phyloP scores from a whole-genome alignment of 768 basidiomycete species.

The Tricholoma sp. region DNA sequence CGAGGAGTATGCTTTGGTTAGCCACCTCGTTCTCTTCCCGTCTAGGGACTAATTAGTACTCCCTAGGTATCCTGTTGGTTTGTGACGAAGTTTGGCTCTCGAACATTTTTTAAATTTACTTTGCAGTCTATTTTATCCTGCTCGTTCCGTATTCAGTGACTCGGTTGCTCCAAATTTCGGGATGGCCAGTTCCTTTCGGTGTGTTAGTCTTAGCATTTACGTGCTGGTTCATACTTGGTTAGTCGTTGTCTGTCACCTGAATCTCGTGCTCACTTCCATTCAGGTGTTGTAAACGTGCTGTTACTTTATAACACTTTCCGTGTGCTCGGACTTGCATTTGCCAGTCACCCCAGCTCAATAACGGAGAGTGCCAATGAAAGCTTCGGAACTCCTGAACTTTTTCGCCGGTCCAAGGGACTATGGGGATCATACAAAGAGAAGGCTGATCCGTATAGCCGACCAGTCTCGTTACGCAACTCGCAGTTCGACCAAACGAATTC shows the following conservation, averaged over 20 bases:
- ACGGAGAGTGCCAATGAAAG: slow-evolving; percentile 26
- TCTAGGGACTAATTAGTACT: slow-evolving; percentile 6
- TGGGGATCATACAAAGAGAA: slow-evolving; percentile 14
- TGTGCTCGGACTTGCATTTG: slow-evolving; percentile 50
- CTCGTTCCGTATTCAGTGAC: slow-evolving; percentile 54
- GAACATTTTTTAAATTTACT: background rate
- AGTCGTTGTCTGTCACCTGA: slow-evolving; percentile 13
- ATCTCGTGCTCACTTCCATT: background rate
- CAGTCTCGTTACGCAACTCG: slow-evolving; percentile 3
- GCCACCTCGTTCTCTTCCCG: slow-evolving; percentile 13
- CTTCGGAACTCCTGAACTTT: slow-evolving; percentile 19
- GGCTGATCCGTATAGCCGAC: slow-evolving; percentile 17
- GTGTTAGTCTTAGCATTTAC: slow-evolving; percentile 40
- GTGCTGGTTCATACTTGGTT: slow-evolving; percentile 53
- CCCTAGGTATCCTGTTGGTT: slow-evolving; percentile 57
- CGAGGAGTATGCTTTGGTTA: slow-evolving; percentile 68
- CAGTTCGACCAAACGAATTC: slow-evolving; percentile 7
- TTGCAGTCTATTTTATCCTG: slow-evolving; percentile 52
- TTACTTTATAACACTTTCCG: slow-evolving; percentile 69
- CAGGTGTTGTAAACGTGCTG: slow-evolving; percentile 60
- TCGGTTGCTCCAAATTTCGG: slow-evolving; percentile 43
- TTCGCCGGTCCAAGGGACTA: slow-evolving; percentile 13
- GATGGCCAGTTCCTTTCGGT: slow-evolving; percentile 40
- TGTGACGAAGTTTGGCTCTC: slow-evolving; percentile 12
- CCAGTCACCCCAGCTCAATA: slow-evolving; percentile 20